These are phyloP conservation scores for Eucalyptus shirleyi DNA, from an alignment of 345 rosid species.

Conservation along the genomic window DNA sequence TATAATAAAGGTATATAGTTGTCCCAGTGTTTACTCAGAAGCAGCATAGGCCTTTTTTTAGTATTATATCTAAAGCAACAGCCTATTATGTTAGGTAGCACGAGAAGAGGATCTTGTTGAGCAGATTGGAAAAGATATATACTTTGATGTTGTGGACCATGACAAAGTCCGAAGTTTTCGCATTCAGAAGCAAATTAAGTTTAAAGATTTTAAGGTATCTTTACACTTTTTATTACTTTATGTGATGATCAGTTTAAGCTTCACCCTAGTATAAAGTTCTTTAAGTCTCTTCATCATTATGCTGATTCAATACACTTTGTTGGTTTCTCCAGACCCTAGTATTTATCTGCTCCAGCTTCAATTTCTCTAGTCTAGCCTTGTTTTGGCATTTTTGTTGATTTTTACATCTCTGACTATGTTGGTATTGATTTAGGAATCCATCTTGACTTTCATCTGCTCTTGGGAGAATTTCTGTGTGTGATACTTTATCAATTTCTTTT, in stretches of 20 bases:
- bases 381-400: background rate
- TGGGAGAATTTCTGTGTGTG: background rate
- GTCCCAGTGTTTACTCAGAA: background rate
- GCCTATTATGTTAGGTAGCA: conserved; percentile 35
- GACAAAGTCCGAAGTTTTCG: conserved; percentile 92
- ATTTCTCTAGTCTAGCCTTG: background rate
- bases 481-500: background rate
- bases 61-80: conserved; percentile 1
- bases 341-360: background rate
- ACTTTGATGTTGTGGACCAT: conserved; percentile 97
- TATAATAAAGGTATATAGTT: conserved; percentile 58
- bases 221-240: background rate
- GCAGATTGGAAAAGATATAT: conserved; percentile 90
- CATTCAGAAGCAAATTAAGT: conserved; percentile 73
- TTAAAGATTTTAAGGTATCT: conserved; percentile 67
- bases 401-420: background rate
- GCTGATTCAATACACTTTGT: background rate
- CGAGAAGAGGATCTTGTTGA: conserved; percentile 75
- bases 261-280: background rate
- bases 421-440: background rate
- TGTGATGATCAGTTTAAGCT: background rate
- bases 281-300: background rate
- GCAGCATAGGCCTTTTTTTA: background rate
- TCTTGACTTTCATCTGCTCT: background rate
- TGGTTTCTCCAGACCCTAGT: background rate